These are phyloP conservation scores for Diaporthe aspalathi DNA, from an alignment of 2,329 filamentous ascomycete species.

Conservation along the genomic window DNA sequence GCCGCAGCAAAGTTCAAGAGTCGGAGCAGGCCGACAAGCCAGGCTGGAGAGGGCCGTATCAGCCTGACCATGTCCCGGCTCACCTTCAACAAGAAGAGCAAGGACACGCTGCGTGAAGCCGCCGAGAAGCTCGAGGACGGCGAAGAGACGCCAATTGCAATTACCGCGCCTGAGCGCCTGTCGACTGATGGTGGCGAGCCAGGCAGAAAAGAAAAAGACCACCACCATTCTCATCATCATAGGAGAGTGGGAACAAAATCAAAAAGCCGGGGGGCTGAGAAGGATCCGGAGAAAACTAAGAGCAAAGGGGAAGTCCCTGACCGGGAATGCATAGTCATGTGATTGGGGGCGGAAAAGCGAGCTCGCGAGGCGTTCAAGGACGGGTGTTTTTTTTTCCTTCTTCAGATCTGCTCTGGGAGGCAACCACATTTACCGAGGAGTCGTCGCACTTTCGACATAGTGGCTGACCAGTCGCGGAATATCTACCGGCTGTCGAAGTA, in stretches of 20 bases:
- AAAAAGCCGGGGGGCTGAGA: conserved; percentile 45
- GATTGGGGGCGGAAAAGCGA: conserved; percentile 22
- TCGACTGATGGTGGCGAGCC: conserved; percentile 40
- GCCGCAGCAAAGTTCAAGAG: conserved; percentile 66
- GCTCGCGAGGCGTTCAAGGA: conserved; percentile 32
- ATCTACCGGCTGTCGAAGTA: neutral
- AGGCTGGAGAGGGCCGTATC: conserved; percentile 68
- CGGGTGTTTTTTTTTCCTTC: neutral
- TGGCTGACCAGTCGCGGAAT: neutral
- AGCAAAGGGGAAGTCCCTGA: conserved; percentile 53
- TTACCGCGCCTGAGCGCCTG: conserved; percentile 31
- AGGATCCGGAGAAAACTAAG: conserved; percentile 51
- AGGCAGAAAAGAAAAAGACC: conserved; percentile 43
- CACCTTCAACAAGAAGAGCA: conserved; percentile 64
- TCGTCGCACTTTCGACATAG: neutral
- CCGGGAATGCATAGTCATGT: conserved; percentile 63
- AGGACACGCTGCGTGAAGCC: conserved; percentile 56
- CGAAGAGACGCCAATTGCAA: conserved; percentile 36
- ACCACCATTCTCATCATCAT: conserved; percentile 47
- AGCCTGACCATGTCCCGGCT: conserved; percentile 69
- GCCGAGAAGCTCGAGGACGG: conserved; percentile 38
- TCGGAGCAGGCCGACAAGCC: conserved; percentile 68
- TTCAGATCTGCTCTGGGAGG: conserved; percentile 15
- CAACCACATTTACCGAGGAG: conserved; percentile 23
- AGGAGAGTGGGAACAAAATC: conserved; percentile 52